phyloP scores from a whole-genome alignment of 2,329 filamentous ascomycete species.

The Amauroascus verrucosus region DNA sequence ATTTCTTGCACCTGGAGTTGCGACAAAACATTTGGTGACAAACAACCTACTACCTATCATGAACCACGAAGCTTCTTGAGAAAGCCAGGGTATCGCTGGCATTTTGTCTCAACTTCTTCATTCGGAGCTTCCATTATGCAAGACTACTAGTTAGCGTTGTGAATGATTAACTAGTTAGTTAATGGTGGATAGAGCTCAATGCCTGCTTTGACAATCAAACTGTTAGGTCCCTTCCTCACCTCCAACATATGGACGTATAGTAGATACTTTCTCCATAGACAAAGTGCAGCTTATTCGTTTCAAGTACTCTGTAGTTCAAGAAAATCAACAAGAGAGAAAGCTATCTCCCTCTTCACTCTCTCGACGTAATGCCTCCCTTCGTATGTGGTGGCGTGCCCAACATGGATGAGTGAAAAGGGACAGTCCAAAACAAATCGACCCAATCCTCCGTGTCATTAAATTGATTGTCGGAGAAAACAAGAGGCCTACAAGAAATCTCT shows the following conservation, averaged over 20 bases:
- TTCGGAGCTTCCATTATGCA: background rate
- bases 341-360: too few species aligned
- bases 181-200: background rate
- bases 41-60: background rate
- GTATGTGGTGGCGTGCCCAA: slow-evolving; percentile 6
- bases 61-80: background rate
- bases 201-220: background rate
- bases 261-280: too few species aligned
- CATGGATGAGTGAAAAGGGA: background rate
- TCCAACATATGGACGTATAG: too few species aligned
- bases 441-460: background rate
- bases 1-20: background rate
- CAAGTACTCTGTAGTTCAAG: too few species aligned
- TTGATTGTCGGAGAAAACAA: background rate
- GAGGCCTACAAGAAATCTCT: background rate
- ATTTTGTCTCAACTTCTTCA: background rate
- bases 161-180: background rate
- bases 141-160: background rate
- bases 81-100: background rate
- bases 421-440: background rate
- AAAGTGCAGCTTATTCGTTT: too few species aligned
- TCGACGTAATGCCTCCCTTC: background rate
- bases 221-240: background rate
- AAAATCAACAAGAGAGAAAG: background rate
- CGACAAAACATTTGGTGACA: background rate